Base-by-base conservation (phyloP, 768 basidiomycete genomes). In the Rhodocollybia butyracea region DNA sequence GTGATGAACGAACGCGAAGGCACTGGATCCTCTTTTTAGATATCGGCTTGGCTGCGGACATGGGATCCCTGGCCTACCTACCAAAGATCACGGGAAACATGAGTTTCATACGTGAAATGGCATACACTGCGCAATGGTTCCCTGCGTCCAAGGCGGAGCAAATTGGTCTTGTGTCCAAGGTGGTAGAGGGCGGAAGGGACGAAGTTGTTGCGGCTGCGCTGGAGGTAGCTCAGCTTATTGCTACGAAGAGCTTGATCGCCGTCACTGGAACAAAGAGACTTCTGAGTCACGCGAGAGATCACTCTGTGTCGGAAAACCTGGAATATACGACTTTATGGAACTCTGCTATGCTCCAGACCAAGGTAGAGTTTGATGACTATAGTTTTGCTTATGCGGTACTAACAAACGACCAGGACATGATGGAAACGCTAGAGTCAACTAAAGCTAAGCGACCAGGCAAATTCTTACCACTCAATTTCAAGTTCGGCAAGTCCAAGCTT, bases 31-130 rank as follows among this genome's bases (percentile, higher is more conserved):
- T n/a, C n/a, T n/a, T n/a, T n/a, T 92, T n/a, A n/a, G n/a, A 94
- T 63, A 79, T 94, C 24, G 93, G 89, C 0, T 75, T 96, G 0
- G 93, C 94, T 2, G 87, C 94, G 0, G 94, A 95, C 64, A 85
- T 94, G 38, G 94, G 94, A 0, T 85, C 91, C 0, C 81, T 96
- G 5, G 89, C 93, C 1, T 84, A 86, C 48, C 73, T 95, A 5
- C 91, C 89, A 0, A 50, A 91, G 62, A 76, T 90, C 43, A 79
- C 81, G 0, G 90, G 85, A 0, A 94, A 92, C 69, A 77, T 82
- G 27, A 89, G 87, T 2, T 75, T 88, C 12, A 70, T 84, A 2
- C 78, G 82, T 45, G 94, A 96, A 66, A 76, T 94, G 12, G 85
- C 90, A 0, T 84, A 90, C 61, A 90, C 90, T 0, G 85, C 81